Evolutionary conservation across 2,329 filamentous ascomycete genomes (phyloP), one percentile per base, ranked within the genome.

Genomic region (Cercospora zeina): DNA sequence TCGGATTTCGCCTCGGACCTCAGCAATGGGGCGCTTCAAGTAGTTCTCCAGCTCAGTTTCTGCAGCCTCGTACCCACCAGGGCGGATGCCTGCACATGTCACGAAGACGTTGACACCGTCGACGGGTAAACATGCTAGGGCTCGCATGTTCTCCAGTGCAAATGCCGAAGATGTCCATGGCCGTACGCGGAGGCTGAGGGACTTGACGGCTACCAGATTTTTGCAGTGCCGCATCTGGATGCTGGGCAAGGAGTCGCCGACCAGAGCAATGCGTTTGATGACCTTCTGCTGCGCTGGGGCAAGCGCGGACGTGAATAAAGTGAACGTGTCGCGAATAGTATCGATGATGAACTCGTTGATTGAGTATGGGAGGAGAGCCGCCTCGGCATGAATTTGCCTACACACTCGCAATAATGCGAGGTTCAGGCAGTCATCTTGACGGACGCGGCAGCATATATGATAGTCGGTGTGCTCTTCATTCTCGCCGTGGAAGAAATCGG

Each of bases 301-400:
- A 47, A 47, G 42, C 1, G 42, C 13, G 27, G 42, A 47, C 10
- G 42, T 47, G n/a, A 47, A 47, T 11, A 11, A 11, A 47, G 42
- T 27, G 21, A 47, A 47, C 1, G 42, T 19, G 42, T 27, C 21
- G 11, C 24, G 21, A 47, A 10, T 27, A 4, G 42, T 14, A 5
- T 47, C 42, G 21, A 47, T 7, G 13, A 27, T 47, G 42, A 53
- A 53, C 30, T 53, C 49, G 30, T 53, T 53, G 30, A 21, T 13
- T 10, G 14, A 34, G 30, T 31, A 53, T 10, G 30, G 30, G 31
- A 34, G 10, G 14, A 53, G 49, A 11, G 49, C 49, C 31, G 49
- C 49, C 31, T 53, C 49, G 49, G 24, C 11, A 34, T 53, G 21
- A 10, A 34, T 9, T 24, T 53, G 49, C 31, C 49, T 53, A 53